Evolutionary conservation across 345 rosid genomes (phyloP).

Genomic region (Psidium guajava): DNA sequence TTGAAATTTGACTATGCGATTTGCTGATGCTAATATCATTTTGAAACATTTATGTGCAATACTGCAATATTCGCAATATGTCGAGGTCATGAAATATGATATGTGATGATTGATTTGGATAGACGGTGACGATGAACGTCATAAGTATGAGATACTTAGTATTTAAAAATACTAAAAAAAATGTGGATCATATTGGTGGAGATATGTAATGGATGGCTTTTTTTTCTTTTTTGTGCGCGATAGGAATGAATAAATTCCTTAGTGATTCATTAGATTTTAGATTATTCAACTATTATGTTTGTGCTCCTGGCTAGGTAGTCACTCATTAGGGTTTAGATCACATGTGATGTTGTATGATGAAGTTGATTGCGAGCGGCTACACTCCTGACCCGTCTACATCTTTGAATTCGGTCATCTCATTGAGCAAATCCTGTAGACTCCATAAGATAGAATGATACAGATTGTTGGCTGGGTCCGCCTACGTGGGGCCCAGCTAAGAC

Average conservation of each 20-base stretch:
- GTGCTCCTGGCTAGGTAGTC: background rate
- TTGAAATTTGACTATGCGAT: background rate
- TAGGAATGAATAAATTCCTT: background rate
- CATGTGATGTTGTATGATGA: background rate
- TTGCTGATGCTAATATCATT: background rate
- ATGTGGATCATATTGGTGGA: background rate
- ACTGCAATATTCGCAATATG: background rate
- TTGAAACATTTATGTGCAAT: background rate
- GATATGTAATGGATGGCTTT: background rate
- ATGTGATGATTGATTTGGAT: background rate
- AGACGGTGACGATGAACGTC: background rate
- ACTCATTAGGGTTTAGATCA: background rate
- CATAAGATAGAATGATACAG: background rate
- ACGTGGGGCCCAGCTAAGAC: too few species aligned
- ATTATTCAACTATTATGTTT: background rate
- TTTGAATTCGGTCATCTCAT: background rate
- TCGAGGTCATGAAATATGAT: background rate
- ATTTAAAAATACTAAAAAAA: background rate
- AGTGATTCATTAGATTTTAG: background rate
- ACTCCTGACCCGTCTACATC: background rate
- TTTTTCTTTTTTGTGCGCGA: background rate
- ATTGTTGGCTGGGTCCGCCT: background rate
- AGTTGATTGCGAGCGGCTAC: fast-evolving
- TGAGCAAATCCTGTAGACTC: background rate
- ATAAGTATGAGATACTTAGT: background rate